Evolutionary conservation across 2,329 filamentous ascomycete species (phyloP).

Genomic region (Fusarium sp.): DNA sequence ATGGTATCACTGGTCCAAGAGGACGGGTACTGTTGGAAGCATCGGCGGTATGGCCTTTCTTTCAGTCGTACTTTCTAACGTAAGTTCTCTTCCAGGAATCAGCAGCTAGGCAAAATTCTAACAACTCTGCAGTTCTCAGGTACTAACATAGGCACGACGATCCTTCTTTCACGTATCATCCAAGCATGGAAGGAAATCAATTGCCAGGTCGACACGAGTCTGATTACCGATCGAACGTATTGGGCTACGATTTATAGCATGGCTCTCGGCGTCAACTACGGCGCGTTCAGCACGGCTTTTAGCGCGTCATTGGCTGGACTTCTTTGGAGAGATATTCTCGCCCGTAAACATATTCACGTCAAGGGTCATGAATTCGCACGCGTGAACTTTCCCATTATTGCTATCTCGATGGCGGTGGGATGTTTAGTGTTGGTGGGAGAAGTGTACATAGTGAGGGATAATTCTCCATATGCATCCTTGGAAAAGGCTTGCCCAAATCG

Average conservation of each 20-base stretch:
- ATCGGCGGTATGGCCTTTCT: conserved; percentile 81
- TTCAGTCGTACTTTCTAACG: conserved; percentile 77
- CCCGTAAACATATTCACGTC: conserved; percentile 75
- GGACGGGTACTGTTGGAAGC: conserved; percentile 75
- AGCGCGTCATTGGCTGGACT: conserved; percentile 78
- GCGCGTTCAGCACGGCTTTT: conserved; percentile 79
- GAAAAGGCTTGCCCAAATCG: conserved; percentile 8
- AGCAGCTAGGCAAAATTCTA: neutral
- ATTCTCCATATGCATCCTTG: conserved; percentile 22
- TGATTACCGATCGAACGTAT: conserved; percentile 74
- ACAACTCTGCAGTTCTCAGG: conserved; percentile 71
- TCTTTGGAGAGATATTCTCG: conserved; percentile 78
- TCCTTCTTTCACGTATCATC: conserved; percentile 76
- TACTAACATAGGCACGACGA: conserved; percentile 82
- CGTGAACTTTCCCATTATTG: conserved; percentile 78
- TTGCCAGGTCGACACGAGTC: conserved; percentile 51
- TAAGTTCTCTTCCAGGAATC: conserved; percentile 56
- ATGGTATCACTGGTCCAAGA: conserved; percentile 79
- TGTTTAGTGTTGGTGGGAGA: conserved; percentile 71
- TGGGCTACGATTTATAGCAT: conserved; percentile 81
- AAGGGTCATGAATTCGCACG: conserved; percentile 73
- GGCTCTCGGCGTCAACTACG: conserved; percentile 80
- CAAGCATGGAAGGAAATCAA: conserved; percentile 76
- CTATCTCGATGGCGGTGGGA: conserved; percentile 74
- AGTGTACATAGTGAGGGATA: conserved; percentile 64